Conservation (phyloP, 1,284 basidiomycete species). For the Boletus sp. region DNA sequence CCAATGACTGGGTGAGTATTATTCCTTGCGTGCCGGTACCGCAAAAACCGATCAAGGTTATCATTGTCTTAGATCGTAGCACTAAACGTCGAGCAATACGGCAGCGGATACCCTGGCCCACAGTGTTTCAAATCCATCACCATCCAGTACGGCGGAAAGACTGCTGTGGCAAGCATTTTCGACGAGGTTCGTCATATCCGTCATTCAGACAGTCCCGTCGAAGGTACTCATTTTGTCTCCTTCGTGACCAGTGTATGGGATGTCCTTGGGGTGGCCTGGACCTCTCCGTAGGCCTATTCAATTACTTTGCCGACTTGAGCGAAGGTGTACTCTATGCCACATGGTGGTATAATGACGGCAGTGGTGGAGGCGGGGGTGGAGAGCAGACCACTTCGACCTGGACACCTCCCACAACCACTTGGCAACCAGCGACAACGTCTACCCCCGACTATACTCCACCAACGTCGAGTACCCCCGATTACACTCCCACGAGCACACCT, state of each 20-base stretch:
- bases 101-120: constrained; percentile 53
- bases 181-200: constrained; percentile 52
- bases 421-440: constrained; percentile 24
- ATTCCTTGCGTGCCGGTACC: background rate
- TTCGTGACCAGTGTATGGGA: constrained; percentile 52
- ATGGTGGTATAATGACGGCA: constrained; percentile 52
- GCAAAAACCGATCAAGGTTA: constrained; percentile 7
- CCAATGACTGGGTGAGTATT: constrained; percentile 49
- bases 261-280: constrained; percentile 76
- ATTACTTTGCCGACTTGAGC: constrained; percentile 45
- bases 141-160: constrained; percentile 63
- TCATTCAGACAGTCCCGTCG: constrained; percentile 4
- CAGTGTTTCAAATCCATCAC: constrained; percentile 62
- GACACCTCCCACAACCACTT: constrained; percentile 22
- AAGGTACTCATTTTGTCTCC: constrained; percentile 1
- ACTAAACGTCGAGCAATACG: constrained; percentile 47
- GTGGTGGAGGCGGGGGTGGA: constrained; percentile 21
- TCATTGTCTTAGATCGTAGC: constrained; percentile 48
- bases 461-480: constrained; percentile 15
- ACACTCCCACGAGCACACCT: constrained; percentile 18
- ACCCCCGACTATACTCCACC: constrained; percentile 22
- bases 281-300: constrained; percentile 73
- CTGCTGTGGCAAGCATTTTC: constrained; percentile 56
- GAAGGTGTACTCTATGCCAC: constrained; percentile 53
- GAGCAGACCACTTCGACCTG: constrained; percentile 27